phyloP scores from a whole-genome alignment of 169 alveolate genomes.

The Toxoplasma gondii region DNA sequence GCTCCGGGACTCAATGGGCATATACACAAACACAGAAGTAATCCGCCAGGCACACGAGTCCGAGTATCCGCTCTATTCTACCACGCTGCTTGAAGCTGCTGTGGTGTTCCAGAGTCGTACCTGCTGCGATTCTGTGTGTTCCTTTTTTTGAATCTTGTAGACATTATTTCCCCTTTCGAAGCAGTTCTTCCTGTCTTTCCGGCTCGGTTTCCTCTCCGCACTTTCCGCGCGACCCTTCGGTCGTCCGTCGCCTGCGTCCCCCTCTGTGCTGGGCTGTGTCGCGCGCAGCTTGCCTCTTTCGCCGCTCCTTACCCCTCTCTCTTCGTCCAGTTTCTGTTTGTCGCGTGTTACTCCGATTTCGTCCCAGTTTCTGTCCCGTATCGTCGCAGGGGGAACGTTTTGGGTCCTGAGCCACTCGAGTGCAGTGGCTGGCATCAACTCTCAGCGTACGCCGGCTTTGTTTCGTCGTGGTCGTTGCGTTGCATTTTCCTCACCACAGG shows the following conservation, averaged over 20 bases:
- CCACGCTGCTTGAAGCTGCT: not conserved
- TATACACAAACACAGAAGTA: not conserved
- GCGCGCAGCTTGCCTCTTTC: not conserved
- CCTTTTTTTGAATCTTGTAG: not conserved
- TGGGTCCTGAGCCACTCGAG: not conserved
- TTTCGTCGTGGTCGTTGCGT: not conserved
- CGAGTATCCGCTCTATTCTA: not conserved
- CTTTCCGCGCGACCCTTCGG: not conserved
- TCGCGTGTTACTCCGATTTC: not conserved
- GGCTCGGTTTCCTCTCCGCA: not conserved
- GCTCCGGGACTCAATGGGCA: not conserved
- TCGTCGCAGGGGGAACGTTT: not conserved
- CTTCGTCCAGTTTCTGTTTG: not conserved
- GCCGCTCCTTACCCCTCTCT: not conserved
- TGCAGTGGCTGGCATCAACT: not conserved
- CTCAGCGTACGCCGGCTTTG: not conserved
- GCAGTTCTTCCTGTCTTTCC: not conserved
- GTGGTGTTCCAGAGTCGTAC: not conserved
- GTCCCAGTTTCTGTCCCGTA: not conserved
- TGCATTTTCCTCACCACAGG: not conserved
- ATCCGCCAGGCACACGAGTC: not conserved
- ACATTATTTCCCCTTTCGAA: not conserved
- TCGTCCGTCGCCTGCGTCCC: not conserved
- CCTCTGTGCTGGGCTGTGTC: slow-evolving; percentile 8
- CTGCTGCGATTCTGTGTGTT: not conserved